These are phyloP conservation scores for Echium plantagineum DNA, from an alignment of 257 asterid genomes.

Conservation along the genomic window DNA sequence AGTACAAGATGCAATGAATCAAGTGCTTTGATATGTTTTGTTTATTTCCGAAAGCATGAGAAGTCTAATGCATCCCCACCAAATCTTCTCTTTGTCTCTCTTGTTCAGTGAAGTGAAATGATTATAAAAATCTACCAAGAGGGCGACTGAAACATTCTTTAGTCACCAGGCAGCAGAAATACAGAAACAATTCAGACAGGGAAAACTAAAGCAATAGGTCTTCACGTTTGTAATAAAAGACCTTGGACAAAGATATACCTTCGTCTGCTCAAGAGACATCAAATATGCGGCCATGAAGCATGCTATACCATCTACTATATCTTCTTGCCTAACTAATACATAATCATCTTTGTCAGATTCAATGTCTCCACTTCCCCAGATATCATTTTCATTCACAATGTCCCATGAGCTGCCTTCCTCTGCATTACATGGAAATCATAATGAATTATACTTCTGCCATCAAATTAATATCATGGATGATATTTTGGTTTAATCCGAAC, in stretches of 20 bases:
- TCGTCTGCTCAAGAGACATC: constrained; percentile 79
- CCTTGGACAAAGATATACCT: constrained; percentile 30
- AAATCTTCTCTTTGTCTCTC: neutral
- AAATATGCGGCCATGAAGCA: constrained; percentile 96
- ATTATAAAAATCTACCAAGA: neutral
- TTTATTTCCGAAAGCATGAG: neutral
- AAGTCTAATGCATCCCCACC: too few relatives aligned
- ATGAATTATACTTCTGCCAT: neutral
- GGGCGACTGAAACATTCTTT: constrained; percentile 1
- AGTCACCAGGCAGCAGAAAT: neutral
- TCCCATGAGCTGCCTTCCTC: constrained; percentile 95
- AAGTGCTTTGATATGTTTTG: too few relatives aligned
- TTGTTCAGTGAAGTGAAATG: constrained; percentile 1
- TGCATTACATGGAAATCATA: constrained; percentile 28
- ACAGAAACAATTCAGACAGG: neutral
- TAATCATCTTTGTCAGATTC: constrained; percentile 50
- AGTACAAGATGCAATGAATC: neutral
- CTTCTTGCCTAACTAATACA: constrained; percentile 92
- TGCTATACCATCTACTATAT: constrained; percentile 93
- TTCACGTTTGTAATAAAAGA: neutral
- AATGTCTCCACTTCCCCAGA: constrained; percentile 69
- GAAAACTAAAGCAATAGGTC: neutral
- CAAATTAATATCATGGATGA: neutral
- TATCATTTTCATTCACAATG: constrained; percentile 70
- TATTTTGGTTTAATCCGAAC: too few relatives aligned